Evolutionary conservation across 1,139 yeast genomes (phyloP).

Genomic region (Neolecta irregularis): DNA sequence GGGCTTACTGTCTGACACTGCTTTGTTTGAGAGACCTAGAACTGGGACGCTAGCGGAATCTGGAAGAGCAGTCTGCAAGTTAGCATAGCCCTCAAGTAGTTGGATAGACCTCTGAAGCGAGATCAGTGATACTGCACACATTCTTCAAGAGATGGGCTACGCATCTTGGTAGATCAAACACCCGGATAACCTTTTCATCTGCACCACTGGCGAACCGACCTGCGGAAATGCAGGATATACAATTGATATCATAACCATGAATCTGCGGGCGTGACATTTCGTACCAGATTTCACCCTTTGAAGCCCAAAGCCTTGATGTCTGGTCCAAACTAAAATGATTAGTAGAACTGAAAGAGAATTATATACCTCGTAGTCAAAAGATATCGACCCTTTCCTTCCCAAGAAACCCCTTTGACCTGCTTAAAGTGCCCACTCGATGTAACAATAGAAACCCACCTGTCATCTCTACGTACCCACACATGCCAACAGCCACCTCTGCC

Average conservation of each 20-base stretch:
- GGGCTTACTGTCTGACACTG: slow-evolving; percentile 33
- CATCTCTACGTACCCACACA: slow-evolving; percentile 37
- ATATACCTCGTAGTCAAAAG: slow-evolving; percentile 39
- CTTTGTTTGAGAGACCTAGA: slow-evolving; percentile 85
- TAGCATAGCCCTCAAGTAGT: slow-evolving; percentile 12
- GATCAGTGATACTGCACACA: no score
- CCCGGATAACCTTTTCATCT: slow-evolving; percentile 83
- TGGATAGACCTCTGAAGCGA: no score
- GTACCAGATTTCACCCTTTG: slow-evolving; percentile 39
- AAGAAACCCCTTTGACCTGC: slow-evolving; percentile 62
- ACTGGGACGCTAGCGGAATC: slow-evolving; percentile 88
- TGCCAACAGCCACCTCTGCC: slow-evolving; percentile 93
- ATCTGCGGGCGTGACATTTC: slow-evolving; percentile 95
- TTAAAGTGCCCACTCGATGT: slow-evolving; percentile 67
- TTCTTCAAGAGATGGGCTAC: slow-evolving; percentile 47
- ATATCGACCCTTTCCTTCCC: slow-evolving; percentile 56
- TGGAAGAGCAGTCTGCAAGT: slow-evolving; percentile 31
- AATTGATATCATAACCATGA: slow-evolving; percentile 93
- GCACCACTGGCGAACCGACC: slow-evolving; percentile 80
- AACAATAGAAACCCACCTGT: slow-evolving; percentile 37
- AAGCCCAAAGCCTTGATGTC: slow-evolving; percentile 71
- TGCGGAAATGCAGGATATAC: slow-evolving; percentile 47
- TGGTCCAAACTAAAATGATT: slow-evolving; percentile 56
- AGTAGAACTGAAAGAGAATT: neutral
- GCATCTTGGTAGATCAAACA: slow-evolving; percentile 77